Conservation (phyloP, 805 yeast species). For the Ogataea pini region DNA sequence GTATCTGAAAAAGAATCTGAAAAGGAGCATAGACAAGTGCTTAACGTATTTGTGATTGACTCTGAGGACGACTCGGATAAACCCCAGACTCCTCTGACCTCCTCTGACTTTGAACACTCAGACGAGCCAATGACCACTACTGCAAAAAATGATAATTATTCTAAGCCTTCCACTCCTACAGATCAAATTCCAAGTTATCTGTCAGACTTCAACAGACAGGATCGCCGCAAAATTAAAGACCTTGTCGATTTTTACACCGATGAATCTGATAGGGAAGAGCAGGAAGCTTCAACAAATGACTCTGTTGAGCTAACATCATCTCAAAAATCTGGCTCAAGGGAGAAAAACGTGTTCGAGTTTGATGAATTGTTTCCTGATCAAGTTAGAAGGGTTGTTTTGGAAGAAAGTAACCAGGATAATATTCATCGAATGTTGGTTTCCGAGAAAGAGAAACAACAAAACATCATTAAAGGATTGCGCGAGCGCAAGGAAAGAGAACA, state of each 20-base stretch:
- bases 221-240: slow-evolving; percentile 8
- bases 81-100: too few species aligned
- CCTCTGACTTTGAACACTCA: too few species aligned
- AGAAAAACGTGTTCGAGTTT: slow-evolving; percentile 1
- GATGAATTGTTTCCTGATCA: slow-evolving; percentile 13
- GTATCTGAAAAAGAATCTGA: too few species aligned
- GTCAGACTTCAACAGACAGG: background rate
- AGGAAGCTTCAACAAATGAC: background rate
- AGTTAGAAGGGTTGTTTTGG: slow-evolving; percentile 18
- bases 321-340: background rate
- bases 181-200: background rate
- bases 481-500: background rate
- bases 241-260: slow-evolving; percentile 6
- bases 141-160: too few species aligned
- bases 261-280: background rate
- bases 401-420: slow-evolving; percentile 9
- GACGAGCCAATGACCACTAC: too few species aligned
- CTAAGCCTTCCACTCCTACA: background rate
- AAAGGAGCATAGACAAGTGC: too few species aligned
- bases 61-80: too few species aligned
- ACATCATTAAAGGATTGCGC: background rate
- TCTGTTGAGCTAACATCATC: background rate
- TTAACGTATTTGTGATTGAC: too few species aligned
- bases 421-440: slow-evolving; percentile 17
- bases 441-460: slow-evolving; percentile 11